Conservation (phyloP, 495 filamentous ascomycete genomes). For the Tetracladium setigerum region DNA sequence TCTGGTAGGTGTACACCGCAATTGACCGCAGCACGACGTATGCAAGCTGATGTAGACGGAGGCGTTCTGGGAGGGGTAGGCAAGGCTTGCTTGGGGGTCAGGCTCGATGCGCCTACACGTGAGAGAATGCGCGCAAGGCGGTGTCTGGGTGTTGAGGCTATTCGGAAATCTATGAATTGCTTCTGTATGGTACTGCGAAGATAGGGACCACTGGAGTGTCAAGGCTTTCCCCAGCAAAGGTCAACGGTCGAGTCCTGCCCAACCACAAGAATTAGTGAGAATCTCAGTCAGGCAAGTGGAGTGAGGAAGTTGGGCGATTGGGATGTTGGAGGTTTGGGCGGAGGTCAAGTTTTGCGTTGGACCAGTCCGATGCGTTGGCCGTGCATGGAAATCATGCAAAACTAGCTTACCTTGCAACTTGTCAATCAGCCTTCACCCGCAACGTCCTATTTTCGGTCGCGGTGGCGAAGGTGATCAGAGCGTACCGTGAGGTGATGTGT, state of each 20-base stretch:
- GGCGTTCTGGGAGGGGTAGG: slow-evolving; percentile 26
- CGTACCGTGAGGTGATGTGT: slow-evolving; percentile 9
- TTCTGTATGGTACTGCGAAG: slow-evolving; percentile 17
- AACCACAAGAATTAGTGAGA: slow-evolving; percentile 40
- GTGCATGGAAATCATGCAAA: slow-evolving; percentile 19
- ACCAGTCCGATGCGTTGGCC: slow-evolving; percentile 24
- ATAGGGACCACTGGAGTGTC: slow-evolving; percentile 25
- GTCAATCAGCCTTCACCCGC: slow-evolving; percentile 17
- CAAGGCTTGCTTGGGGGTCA: slow-evolving; percentile 19
- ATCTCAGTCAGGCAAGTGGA: slow-evolving; percentile 11
- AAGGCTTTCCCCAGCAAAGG: slow-evolving; percentile 27
- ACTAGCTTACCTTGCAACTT: slow-evolving; percentile 23
- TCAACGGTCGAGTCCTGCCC: slow-evolving; percentile 32
- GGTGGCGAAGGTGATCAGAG: slow-evolving; percentile 6
- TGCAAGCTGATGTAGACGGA: slow-evolving; percentile 50
- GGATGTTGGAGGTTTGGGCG: slow-evolving; percentile 14
- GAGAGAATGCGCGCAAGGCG: slow-evolving; percentile 21
- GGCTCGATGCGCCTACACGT: slow-evolving; percentile 18
- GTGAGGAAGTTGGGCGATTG: slow-evolving; percentile 20
- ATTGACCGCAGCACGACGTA: slow-evolving; percentile 47
- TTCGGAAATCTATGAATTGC: slow-evolving; percentile 23
- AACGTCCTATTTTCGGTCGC: slow-evolving; percentile 16
- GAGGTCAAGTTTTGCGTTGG: slow-evolving; percentile 17
- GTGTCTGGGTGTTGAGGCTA: slow-evolving; percentile 19
- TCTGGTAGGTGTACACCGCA: slow-evolving; percentile 38